phyloP scores from a whole-genome alignment of 1,139 yeast genomes.

The Hyphopichia khmerensis region DNA sequence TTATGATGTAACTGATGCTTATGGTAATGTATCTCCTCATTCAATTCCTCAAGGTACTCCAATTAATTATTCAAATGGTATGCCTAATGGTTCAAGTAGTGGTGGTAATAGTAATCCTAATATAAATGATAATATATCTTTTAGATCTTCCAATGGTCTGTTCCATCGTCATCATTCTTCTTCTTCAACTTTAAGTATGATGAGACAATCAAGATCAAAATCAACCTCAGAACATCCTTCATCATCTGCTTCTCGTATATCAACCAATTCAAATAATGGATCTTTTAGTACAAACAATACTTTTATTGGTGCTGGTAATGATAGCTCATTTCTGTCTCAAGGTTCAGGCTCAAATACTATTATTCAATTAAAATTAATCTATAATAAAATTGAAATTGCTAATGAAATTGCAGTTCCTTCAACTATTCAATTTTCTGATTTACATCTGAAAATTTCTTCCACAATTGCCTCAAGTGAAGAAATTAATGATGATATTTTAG shows the following conservation, averaged over 20 bases:
- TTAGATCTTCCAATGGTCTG: slow-evolving; percentile 31
- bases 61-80: slow-evolving; percentile 2
- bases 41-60: slow-evolving; percentile 4
- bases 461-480: slow-evolving; percentile 33
- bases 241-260: slow-evolving; percentile 5
- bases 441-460: slow-evolving; percentile 41
- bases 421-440: slow-evolving; percentile 44
- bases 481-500: slow-evolving; percentile 34
- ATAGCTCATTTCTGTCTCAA: slow-evolving; percentile 18
- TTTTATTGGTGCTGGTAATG: slow-evolving; percentile 12
- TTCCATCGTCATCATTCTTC: slow-evolving; percentile 45
- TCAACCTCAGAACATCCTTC: slow-evolving; percentile 17
- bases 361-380: slow-evolving; percentile 48
- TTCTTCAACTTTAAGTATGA: slow-evolving; percentile 47
- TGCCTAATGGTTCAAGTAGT: not conserved
- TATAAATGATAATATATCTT: slow-evolving; percentile 15
- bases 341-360: slow-evolving; percentile 8
- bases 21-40: slow-evolving; percentile 13
- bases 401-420: slow-evolving; percentile 42
- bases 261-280: slow-evolving; percentile 11
- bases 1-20: slow-evolving; percentile 22
- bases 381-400: slow-evolving; percentile 39
- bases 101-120: not conserved
- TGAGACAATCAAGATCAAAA: slow-evolving; percentile 34
- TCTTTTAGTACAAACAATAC: slow-evolving; percentile 9